Evolutionary conservation across 2,329 filamentous ascomycete genomes (phyloP), one percentile per base, ranked within the genome.

Genomic region (Leptographium galeiforme): DNA sequence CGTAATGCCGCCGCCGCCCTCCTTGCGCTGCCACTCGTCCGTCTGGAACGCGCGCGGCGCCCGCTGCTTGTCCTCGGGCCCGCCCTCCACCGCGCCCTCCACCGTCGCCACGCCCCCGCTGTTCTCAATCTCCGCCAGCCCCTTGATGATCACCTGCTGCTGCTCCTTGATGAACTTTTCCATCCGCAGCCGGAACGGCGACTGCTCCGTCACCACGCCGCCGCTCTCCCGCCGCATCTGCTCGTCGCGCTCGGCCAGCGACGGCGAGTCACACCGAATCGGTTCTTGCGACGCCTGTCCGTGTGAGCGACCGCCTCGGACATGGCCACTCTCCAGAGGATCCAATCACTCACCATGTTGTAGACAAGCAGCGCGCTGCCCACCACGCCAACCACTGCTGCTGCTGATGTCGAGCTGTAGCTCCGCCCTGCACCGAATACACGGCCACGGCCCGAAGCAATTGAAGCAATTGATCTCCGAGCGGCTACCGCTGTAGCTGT

Each of bases 131-230:
- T 82, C 78, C 66, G 94, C 85, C 25, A 98, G 78, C 54, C 85
- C 89, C 53, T 79, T 74, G 33, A 97, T 85, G 55, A 98, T 98
- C 57, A 85, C 79, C 62, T 87, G 79, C 65, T 98, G 93, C 63
- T 97, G 88, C 61, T 89, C 81, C 68, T 93, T 93, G 69, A 97
- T 94, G 66, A 97, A 87, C 63, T 87, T 82, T 70, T 98, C 93
- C 93, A 98, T 97, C 58, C 91, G 88, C 55, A 98, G 77, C 53
- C 93, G 89, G 91, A 98, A 97, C 2, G 93, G 90, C 14, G 91
- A 96, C 61, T 82, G 75, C 54, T 83, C 77, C 48, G 76, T 84
- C 50, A 97, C 77, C n/a, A 50, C 48, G 55, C 57, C 58, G 58
- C 82, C 81, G 54, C 81, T 78, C 67, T 93, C 86, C 57, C 85